Conservation (phyloP, 805 yeast species). For the Starmerella sp. region DNA sequence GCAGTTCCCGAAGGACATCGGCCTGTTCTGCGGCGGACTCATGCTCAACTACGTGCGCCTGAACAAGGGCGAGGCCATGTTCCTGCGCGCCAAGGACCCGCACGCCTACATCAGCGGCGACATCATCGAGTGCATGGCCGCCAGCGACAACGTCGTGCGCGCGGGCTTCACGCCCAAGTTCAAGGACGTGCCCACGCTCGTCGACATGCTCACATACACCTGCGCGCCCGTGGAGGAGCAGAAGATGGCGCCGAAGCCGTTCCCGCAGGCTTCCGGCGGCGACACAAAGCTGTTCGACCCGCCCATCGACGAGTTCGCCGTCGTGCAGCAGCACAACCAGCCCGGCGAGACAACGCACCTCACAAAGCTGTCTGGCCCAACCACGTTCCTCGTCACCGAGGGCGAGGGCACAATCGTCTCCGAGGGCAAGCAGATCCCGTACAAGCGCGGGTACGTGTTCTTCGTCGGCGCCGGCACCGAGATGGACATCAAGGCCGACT, state of each 20-base stretch:
- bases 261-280: conserved; percentile 34
- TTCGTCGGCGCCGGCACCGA: conserved; percentile 71
- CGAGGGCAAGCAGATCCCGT: conserved; percentile 35
- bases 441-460: conserved; percentile 66
- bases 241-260: conserved; percentile 61
- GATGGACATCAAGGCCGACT: conserved; percentile 38
- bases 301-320: conserved; percentile 93
- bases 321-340: conserved; percentile 59
- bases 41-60: conserved; percentile 79
- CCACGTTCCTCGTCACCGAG: conserved; percentile 70
- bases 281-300: conserved; percentile 59
- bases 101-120: conserved; percentile 97
- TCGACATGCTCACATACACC: conserved; percentile 79
- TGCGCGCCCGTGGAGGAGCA: conserved; percentile 87
- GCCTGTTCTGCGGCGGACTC: conserved; percentile 90
- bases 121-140: conserved; percentile 99
- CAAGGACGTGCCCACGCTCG: conserved; percentile 86
- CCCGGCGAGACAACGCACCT: conserved; percentile 43
- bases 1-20: conserved; percentile 90
- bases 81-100: conserved; percentile 91
- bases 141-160: conserved; percentile 94
- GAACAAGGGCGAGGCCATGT: conserved; percentile 89
- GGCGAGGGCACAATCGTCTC: conserved; percentile 56
- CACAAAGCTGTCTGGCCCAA: conserved; percentile 69
- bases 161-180: conserved; percentile 99